phyloP scores from a whole-genome alignment of 169 alveolate species.

The Plasmodium vivax region DNA sequence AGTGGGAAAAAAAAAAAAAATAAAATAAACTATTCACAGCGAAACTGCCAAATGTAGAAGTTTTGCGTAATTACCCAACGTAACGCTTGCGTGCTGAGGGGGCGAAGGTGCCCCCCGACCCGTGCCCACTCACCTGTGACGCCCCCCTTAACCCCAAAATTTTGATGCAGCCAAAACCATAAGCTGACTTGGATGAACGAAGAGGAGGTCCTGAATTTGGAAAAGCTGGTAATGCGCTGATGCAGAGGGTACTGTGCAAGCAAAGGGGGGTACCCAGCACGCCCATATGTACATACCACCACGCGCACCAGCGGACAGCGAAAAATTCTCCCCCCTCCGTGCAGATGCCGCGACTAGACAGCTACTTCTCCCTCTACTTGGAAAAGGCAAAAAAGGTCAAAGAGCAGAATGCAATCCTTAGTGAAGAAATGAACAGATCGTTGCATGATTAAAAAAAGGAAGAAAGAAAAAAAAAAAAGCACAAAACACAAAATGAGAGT shows the following conservation, averaged over 20 bases:
- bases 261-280: not conserved
- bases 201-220: conserved; percentile 2
- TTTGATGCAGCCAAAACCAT: not conserved
- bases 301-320: not conserved
- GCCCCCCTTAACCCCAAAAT: not conserved
- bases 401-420: conserved; percentile 28
- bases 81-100: not conserved
- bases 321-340: not conserved
- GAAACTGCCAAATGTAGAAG: not conserved
- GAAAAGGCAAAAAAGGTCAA: conserved; percentile 67
- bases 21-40: not conserved
- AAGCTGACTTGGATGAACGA: conserved; percentile 7
- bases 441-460: conserved; percentile 38
- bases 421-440: conserved; percentile 43
- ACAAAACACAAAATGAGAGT: not conserved
- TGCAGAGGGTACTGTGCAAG: not conserved
- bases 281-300: not conserved
- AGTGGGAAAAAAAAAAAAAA: conserved; percentile 39
- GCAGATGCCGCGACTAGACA: conserved; percentile 67
- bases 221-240: not conserved
- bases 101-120: not conserved
- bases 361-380: conserved; percentile 57
- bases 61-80: not conserved
- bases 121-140: not conserved
- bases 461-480: not conserved